A percentile compares a stretch with the other conserved stretches of the same genome.
Conservation (phyloP, 192 early-diverging fungal genomes). For the Linnemannia schmuckeri region DNA sequence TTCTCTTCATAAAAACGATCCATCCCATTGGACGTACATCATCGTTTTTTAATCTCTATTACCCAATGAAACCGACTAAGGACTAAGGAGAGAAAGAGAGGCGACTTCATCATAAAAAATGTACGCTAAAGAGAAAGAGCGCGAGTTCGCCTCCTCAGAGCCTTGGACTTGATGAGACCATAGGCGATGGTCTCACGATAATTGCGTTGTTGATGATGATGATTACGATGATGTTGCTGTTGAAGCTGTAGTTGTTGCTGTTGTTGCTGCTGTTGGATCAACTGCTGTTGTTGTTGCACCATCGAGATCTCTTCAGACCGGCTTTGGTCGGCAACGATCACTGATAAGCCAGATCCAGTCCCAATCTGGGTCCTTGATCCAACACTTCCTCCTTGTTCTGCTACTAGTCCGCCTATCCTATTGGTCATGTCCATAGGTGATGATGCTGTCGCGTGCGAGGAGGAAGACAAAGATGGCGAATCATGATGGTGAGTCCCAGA, state of each 20-base stretch:
- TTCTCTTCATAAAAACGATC: too few species aligned
- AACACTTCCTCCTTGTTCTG: neutral
- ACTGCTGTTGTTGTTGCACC: constrained; percentile 8
- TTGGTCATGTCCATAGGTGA: neutral
- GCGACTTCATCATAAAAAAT: neutral
- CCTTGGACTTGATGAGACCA: constrained; percentile 42
- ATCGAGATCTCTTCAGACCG: neutral
- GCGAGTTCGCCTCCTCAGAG: constrained; percentile 33
- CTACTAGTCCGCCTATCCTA: neutral
- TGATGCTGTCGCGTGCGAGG: neutral
- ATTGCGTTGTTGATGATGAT: neutral
- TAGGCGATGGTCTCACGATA: constrained; percentile 32
- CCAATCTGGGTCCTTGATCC: neutral
- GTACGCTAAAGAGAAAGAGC: constrained; percentile 36
- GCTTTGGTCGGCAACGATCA: neutral
- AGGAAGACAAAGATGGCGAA: neutral
- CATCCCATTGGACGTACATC: too few species aligned
- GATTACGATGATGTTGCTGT: neutral
- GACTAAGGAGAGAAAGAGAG: neutral
- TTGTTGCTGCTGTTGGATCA: neutral
- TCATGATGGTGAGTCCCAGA: constrained; percentile 1
- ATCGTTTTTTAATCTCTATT: neutral
- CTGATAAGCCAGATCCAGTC: neutral
- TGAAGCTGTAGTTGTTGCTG: neutral
- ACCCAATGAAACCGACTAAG: neutral